Evolutionary conservation across 257 asterid genomes (phyloP), one percentile per base, ranked within the genome.

Genomic region (Verbena officinalis): DNA sequence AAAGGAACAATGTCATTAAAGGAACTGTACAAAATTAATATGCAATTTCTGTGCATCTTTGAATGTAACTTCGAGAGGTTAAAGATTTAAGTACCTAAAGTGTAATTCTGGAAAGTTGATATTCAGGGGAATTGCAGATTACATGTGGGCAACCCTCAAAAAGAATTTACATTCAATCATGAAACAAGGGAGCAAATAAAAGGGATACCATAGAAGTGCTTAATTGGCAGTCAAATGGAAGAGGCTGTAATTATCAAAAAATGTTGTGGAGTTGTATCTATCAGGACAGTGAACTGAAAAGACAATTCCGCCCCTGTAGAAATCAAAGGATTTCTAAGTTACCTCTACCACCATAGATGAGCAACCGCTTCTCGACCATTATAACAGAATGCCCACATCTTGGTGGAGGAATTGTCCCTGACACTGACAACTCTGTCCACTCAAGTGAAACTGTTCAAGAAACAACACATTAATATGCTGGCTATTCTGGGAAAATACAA

Each of bases 341-440:
- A 90, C 99, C 99, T 94, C 96, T 84, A 53, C 99, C 99, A 65
- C 99, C 99, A 75, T 80, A 94, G 72, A 94, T 87, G 70, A 94
- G 99, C 81, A 94, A 77, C 59, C 99, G 81, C 73, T 90, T 94
- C 84, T 94, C 99, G 49, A 94, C 81, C 97, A 94, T 90, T 40
- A 97, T 90, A 67, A 80, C 92, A 70, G 99, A 83, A 72, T 94
- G 99, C 70, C 99, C 99, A 84, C 99, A 94, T 87, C 99, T 88
- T 33, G 96, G 96, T 33, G 96, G 89, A 52, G 99, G 99, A 55
- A 81, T 72, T 61, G 89, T 59, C 84, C 96, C 99, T 36, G 91
- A 63, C 75, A 90, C 88, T 31, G 95, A 80, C 77, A 94, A 65
- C 77, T 94, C 97, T 44, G 40, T 81, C 99, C 99, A 94, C 84